phyloP scores from a whole-genome alignment of 176 grass and related monocot genomes.

The Carex parvula region DNA sequence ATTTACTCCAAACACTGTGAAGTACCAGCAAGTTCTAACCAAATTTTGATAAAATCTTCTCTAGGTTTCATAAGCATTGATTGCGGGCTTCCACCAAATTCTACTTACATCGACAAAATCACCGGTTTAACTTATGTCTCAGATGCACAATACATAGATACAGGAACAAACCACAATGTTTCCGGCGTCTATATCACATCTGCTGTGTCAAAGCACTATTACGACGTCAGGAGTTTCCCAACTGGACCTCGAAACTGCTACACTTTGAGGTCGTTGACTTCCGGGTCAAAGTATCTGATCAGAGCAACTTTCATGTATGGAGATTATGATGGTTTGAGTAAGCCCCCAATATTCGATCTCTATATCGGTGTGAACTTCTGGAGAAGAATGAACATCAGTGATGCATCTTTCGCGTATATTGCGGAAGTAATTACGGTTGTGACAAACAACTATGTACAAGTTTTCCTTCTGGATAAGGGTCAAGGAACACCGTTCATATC shows the following conservation, averaged over 20 bases:
- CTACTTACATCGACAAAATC: slow-evolving; percentile 21
- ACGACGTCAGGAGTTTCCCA: slow-evolving; percentile 31
- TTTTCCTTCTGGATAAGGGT: slow-evolving; percentile 31
- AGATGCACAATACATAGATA: slow-evolving; percentile 31
- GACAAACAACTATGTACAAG: slow-evolving; percentile 14
- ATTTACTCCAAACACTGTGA: background rate
- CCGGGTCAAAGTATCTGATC: slow-evolving; percentile 32
- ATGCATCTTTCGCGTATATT: background rate
- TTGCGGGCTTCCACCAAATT: slow-evolving; percentile 26
- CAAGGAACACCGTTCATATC: slow-evolving; percentile 36
- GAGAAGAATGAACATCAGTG: slow-evolving; percentile 31
- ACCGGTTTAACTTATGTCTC: slow-evolving; percentile 36
- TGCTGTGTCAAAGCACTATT: slow-evolving; percentile 4
- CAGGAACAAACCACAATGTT: slow-evolving; percentile 30
- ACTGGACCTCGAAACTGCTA: slow-evolving; percentile 37
- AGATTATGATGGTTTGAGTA: slow-evolving; percentile 35
- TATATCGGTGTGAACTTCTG: slow-evolving; percentile 52
- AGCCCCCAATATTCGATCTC: slow-evolving; percentile 42
- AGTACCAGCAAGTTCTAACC: background rate
- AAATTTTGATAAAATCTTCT: background rate
- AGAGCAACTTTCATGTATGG: slow-evolving; percentile 40
- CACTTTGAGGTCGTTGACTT: slow-evolving; percentile 23
- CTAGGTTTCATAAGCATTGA: slow-evolving; percentile 44
- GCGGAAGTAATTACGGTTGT: slow-evolving; percentile 28
- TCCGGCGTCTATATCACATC: slow-evolving; percentile 15